Evolutionary conservation across 2,329 filamentous ascomycete species (phyloP).

Genomic region (Plectosphaerella cucumerina): DNA sequence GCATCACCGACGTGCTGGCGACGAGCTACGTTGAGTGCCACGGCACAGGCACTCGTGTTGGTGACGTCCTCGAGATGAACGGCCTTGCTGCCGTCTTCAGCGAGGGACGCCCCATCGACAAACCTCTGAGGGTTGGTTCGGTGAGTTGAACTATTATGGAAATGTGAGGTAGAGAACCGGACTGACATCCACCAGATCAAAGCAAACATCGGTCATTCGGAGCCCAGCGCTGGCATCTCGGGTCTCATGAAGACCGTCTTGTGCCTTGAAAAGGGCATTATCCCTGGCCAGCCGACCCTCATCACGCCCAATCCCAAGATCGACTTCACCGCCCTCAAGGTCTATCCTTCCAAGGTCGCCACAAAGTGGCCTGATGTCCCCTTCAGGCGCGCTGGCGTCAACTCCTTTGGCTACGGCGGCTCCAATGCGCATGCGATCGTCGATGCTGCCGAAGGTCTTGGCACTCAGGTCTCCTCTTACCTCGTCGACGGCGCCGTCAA

Average conservation of each 20-base stretch:
- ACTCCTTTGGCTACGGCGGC: conserved; percentile 40
- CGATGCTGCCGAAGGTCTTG: not conserved
- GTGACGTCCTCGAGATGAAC: conserved; percentile 30
- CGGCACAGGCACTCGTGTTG: conserved; percentile 32
- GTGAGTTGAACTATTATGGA: too few species aligned
- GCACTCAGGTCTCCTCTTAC: not conserved
- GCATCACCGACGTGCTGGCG: conserved; percentile 3
- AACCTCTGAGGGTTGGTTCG: conserved; percentile 8
- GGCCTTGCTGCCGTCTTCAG: conserved; percentile 18
- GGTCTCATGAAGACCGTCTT: conserved; percentile 19
- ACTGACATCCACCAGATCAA: conserved; percentile 13
- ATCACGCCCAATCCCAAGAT: conserved; percentile 21
- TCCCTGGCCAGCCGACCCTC: conserved; percentile 26
- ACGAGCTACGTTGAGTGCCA: conserved; percentile 24
- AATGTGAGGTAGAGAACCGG: conserved; percentile 7
- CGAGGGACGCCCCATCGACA: not conserved
- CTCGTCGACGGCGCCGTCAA: not conserved
- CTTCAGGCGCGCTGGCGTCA: conserved; percentile 5
- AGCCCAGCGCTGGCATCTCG: conserved; percentile 21
- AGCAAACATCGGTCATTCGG: conserved; percentile 21
- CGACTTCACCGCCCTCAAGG: conserved; percentile 15
- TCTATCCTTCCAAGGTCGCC: conserved; percentile 9
- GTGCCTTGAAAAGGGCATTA: conserved; percentile 11
- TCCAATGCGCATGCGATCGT: conserved; percentile 39
- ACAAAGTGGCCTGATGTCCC: conserved; percentile 4